Evolutionary conservation across 208 protist genomes (phyloP), one percentile per base, ranked within the genome.

Genomic region (Leishmania major): DNA sequence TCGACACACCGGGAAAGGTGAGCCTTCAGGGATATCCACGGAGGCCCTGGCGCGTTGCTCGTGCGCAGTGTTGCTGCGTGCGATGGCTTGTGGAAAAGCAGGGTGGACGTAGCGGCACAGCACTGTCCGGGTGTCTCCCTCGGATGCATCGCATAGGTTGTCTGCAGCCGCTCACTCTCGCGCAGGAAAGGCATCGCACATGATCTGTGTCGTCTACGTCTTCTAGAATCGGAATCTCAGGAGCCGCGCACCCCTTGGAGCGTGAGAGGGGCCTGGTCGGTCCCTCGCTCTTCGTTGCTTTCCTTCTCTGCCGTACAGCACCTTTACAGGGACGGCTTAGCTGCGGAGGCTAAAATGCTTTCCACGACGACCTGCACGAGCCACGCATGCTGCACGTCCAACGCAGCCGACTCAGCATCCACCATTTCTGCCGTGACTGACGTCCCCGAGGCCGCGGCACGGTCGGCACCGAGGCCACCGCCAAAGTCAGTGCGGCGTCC

Each of bases 321-420:
- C 0, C 40, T 69, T 78, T 59, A 78, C 40, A 59, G 28, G 31
- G 47, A 60, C 31, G 15, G 19, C 6, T 45, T 62, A 10, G 57
- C 74, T 11, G 83, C 83, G 15, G 83, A 83, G 37, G 57, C 72
- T 28, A 86, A 40, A 49, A 86, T 83, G 28, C 37, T 31, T 40
- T 88, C 80, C 31, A 88, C 81, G 0, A 88, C 84, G 49, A 37
- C 69, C 70, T 88, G 84, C 77, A 88, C 80, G 25, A 88, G 69
- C 80, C 84, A 88, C 53, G 84, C 69, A 6, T 55, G 84, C 77
- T 82, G 77, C 40, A 88, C 76, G 22, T 88, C 77, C 66, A 71
- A 11, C 66, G 81, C 73, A 1, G 81, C 80, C 35, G 62, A 43
- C 71, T 82, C 80, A 31, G 69, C 13, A 25, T 31, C 37, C 15